A percentile compares a stretch with the other conserved stretches of the same genome.
Conservation (phyloP, 2,329 filamentous ascomycete genomes). For the Canariomyces notabilis region DNA sequence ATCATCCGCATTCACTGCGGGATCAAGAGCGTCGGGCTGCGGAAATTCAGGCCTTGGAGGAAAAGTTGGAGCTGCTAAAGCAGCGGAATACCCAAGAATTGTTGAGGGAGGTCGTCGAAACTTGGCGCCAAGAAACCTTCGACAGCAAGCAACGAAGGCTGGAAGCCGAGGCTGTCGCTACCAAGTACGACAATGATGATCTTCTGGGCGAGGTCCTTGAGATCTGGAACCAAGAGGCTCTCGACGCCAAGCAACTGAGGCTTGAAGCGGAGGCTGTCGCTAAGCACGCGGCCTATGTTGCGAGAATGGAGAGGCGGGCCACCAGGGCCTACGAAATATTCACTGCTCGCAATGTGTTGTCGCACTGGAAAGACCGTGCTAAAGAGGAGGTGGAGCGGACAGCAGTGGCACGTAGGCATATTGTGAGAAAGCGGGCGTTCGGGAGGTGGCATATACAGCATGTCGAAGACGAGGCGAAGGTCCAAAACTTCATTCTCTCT, state of each 20-base stretch:
- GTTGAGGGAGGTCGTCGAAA: slow-evolving; percentile 8
- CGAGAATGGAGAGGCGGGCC: slow-evolving; percentile 53
- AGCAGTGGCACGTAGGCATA: slow-evolving; percentile 62
- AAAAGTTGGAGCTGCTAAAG: slow-evolving; percentile 15
- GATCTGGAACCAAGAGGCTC: slow-evolving; percentile 21
- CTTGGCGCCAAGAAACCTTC: slow-evolving; percentile 15
- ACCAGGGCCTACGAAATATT: slow-evolving; percentile 60
- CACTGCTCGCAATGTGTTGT: slow-evolving; percentile 59
- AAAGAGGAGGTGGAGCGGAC: slow-evolving; percentile 62
- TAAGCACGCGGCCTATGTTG: slow-evolving; percentile 28
- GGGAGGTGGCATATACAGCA: slow-evolving; percentile 65
- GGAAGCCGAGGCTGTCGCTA: slow-evolving; percentile 9
- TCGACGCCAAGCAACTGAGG: slow-evolving; percentile 7
- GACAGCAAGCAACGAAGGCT: slow-evolving; percentile 9
- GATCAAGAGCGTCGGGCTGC: slow-evolving; percentile 17
- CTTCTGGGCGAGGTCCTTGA: slow-evolving; percentile 21
- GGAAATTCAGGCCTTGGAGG: slow-evolving; percentile 23
- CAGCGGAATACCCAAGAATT: slow-evolving; percentile 12
- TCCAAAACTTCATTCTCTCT: slow-evolving; percentile 32
- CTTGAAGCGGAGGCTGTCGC: slow-evolving; percentile 14
- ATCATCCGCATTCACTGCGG: slow-evolving; percentile 9
- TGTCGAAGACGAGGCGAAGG: slow-evolving; percentile 51
- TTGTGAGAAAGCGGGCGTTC: slow-evolving; percentile 65
- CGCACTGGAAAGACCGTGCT: slow-evolving; percentile 63
- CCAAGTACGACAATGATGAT: slow-evolving; percentile 21